These are phyloP conservation scores for Omphalotus guepiniiformis DNA, from an alignment of 768 basidiomycete genomes.

Conservation along the genomic window DNA sequence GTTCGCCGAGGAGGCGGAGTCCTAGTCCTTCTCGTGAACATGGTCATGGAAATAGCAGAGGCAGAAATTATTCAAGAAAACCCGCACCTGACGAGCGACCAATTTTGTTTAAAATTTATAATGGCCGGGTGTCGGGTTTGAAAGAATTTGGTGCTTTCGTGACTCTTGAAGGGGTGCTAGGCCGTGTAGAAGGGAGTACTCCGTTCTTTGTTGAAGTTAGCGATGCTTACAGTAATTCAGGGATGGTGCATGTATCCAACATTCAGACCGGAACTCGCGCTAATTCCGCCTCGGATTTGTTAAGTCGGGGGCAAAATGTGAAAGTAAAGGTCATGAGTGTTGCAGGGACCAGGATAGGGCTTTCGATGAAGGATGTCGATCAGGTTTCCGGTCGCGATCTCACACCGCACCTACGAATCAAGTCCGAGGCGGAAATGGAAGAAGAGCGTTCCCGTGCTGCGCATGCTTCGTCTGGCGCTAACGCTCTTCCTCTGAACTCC, in stretches of 20 bases:
- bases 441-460: conserved; percentile 64
- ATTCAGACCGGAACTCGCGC: conserved; percentile 84
- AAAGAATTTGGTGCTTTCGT: conserved; percentile 98
- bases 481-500: conserved; percentile 73
- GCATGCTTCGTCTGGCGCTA: conserved; percentile 74
- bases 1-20: conserved; percentile 48
- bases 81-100: conserved; percentile 70
- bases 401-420: conserved; percentile 91
- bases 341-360: conserved; percentile 71
- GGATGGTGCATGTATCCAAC: conserved; percentile 96
- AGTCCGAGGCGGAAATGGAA: conserved; percentile 89
- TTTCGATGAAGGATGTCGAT: conserved; percentile 99
- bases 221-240: conserved; percentile 35
- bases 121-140: conserved; percentile 76
- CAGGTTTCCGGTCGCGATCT: conserved; percentile 87
- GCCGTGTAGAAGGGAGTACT: conserved; percentile 76
- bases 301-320: conserved; percentile 79
- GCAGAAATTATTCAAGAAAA: conserved; percentile 29
- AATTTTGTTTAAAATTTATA: conserved; percentile 91
- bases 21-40: conserved; percentile 59
- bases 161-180: conserved; percentile 78
- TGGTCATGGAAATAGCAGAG: conserved; percentile 38
- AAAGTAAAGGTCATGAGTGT: conserved; percentile 98
- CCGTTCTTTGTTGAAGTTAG: neutral
- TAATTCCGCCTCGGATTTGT: conserved; percentile 81